phyloP scores from a whole-genome alignment of 2,329 filamentous ascomycete species.

The Fusarium domesticum region DNA sequence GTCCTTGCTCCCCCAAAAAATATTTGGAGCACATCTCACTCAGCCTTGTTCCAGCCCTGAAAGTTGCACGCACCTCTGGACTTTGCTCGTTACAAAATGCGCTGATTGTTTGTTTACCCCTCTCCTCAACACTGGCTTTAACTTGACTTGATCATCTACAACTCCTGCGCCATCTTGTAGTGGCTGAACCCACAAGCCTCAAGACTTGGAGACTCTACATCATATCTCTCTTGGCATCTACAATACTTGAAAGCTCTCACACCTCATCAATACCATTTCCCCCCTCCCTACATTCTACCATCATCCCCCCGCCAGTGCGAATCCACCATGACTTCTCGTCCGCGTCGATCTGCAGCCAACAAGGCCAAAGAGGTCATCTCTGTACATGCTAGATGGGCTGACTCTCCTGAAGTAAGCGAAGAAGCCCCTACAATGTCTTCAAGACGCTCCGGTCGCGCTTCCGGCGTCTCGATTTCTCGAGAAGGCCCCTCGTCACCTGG shows the following conservation, averaged over 20 bases:
- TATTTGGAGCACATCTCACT: too few species aligned
- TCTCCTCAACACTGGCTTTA: too few species aligned
- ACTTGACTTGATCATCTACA: too few species aligned
- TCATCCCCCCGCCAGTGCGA: slow-evolving; percentile 22
- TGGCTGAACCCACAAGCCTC: background rate
- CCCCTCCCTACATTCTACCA: too few species aligned
- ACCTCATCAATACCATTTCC: background rate
- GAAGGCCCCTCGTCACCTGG: slow-evolving; percentile 47
- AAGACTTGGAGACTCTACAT: slow-evolving; percentile 3
- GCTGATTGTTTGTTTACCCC: too few species aligned
- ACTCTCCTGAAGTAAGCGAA: slow-evolving; percentile 38
- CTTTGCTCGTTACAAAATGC: too few species aligned
- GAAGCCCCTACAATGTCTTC: slow-evolving; percentile 46
- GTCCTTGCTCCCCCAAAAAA: too few species aligned
- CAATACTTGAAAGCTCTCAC: slow-evolving; percentile 4
- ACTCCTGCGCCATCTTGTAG: too few species aligned
- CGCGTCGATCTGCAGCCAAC: slow-evolving; percentile 44
- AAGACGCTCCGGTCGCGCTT: slow-evolving; percentile 49
- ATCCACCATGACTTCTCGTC: slow-evolving; percentile 45
- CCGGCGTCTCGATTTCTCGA: slow-evolving; percentile 43
- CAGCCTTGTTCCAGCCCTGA: background rate
- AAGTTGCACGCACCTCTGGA: background rate
- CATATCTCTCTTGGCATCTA: slow-evolving; percentile 1
- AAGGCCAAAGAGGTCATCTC: slow-evolving; percentile 44
- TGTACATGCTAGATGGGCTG: slow-evolving; percentile 41